phyloP scores from a whole-genome alignment of 2,329 filamentous ascomycete genomes.

The Endoconidiophora laricicola region DNA sequence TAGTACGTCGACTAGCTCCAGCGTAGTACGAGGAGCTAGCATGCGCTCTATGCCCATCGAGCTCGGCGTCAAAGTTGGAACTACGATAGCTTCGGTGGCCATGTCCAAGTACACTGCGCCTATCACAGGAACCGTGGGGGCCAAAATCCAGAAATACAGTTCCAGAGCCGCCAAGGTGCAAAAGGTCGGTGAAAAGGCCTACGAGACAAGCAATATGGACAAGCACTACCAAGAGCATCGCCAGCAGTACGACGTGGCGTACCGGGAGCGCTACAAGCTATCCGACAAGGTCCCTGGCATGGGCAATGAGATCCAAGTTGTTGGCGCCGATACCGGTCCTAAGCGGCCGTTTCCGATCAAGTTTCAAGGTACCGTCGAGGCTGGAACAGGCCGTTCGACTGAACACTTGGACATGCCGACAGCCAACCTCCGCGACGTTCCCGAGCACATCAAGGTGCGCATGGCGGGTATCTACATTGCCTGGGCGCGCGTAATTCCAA shows the following conservation, averaged over 20 bases:
- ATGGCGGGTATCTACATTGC: conserved; percentile 48
- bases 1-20: conserved; percentile 44
- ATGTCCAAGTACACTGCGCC: conserved; percentile 11
- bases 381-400: conserved; percentile 26
- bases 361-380: conserved; percentile 31
- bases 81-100: conserved; percentile 24
- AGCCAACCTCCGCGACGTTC: conserved; percentile 34
- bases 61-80: conserved; percentile 41
- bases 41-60: conserved; percentile 49
- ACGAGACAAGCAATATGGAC: conserved; percentile 18
- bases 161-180: conserved; percentile 18
- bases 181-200: conserved; percentile 18
- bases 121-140: conserved; percentile 24
- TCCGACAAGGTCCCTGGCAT: neutral
- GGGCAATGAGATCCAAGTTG: conserved; percentile 16
- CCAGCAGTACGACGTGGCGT: conserved; percentile 18
- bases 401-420: conserved; percentile 32
- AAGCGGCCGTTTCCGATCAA: conserved; percentile 35
- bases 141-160: conserved; percentile 15
- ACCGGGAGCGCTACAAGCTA: conserved; percentile 1
- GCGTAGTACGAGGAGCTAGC: conserved; percentile 47
- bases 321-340: conserved; percentile 35
- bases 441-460: conserved; percentile 34
- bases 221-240: conserved; percentile 17
- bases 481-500: conserved; percentile 35